Conservation (phyloP, 208 protist species). For the Leishmania amazonensis region DNA sequence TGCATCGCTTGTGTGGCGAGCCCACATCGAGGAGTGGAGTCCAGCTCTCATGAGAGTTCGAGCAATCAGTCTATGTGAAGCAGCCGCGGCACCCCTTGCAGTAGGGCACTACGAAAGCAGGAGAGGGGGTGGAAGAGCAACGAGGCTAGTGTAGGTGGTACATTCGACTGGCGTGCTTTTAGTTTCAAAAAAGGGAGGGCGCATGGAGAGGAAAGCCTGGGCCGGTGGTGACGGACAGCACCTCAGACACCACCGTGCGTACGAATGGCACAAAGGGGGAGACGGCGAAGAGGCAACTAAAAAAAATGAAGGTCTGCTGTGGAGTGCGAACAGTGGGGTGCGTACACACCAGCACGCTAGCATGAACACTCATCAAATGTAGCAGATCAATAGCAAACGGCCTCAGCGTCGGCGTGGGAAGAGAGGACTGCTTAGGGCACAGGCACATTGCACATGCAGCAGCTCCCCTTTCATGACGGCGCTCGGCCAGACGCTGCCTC, state of each 20-base stretch:
- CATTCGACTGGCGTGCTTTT: not conserved
- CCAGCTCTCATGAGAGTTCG: not conserved
- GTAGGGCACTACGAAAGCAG: not conserved
- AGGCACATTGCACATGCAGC: not conserved
- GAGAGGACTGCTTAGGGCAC: not conserved
- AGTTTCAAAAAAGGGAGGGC: too few relatives aligned
- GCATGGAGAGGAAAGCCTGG: not conserved
- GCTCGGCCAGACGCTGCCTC: not conserved
- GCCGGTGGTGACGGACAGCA: not conserved
- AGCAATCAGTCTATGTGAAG: not conserved
- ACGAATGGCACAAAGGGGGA: not conserved
- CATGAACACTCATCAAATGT: not conserved
- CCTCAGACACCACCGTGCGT: not conserved
- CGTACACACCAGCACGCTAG: not conserved
- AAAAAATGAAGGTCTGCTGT: not conserved
- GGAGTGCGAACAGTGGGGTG: not conserved
- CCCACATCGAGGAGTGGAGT: not conserved
- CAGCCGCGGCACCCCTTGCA: not conserved
- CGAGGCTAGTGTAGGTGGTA: not conserved
- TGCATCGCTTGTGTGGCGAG: not conserved
- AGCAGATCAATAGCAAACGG: not conserved
- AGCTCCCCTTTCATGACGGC: not conserved
- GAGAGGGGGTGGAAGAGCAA: not conserved
- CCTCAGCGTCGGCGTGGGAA: not conserved
- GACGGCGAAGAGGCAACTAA: not conserved